Base-by-base conservation (phyloP, 495 filamentous ascomycete species). In the Aspergillus avenaceus region DNA sequence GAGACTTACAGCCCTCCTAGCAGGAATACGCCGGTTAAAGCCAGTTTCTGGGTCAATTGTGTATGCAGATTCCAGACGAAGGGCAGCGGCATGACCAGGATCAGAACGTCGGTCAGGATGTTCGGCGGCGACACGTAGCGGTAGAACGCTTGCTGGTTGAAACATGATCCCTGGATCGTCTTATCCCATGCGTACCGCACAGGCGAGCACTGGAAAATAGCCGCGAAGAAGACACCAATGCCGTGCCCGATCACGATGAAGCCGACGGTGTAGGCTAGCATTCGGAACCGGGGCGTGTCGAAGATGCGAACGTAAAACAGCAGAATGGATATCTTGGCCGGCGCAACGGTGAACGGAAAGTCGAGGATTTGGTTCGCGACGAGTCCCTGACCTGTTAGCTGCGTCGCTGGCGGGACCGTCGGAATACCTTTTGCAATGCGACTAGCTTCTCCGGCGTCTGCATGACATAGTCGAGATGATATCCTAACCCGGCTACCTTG, bases 71-170 rank as follows among this genome's bases (percentile, higher is more conserved):
- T 54, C 72, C 69, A 69, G 13, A 74, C 58, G 34, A 72, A 59
- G n/a, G 67, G 76, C 61, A 80, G 62, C 11, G 70, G 76, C 49
- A 73, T 57, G 5, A 63, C 44, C n/a, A 71, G 61, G 21, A 72
- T 65, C 44, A 61, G 27, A 24, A 74, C 47, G 37, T 75, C 73
- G 4, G 65, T 58, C 6, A 67, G 6, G 7, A 70, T 44, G 50
- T 72, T 65, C 34, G 61, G 41, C 0, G 65, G 55, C 13, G 60
- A 66, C 0, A 70, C 56, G 16, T 43, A 59, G 2, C 63, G 60
- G 22, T 69, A 67, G n/a, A 69, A 54, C 1, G 45, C 31, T 18
- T 54, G 50, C 32, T 70, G 60, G 34, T 69, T 36, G 19, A 64
- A 52, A 43, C 70, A 71, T 4, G 42, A 40, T 14, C 34, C 42